Percentiles rank a stretch among this genome's conserved stretches.
Evolutionary conservation across 768 basidiomycete species (phyloP).

Genomic region (Chalciporus piperatus): DNA sequence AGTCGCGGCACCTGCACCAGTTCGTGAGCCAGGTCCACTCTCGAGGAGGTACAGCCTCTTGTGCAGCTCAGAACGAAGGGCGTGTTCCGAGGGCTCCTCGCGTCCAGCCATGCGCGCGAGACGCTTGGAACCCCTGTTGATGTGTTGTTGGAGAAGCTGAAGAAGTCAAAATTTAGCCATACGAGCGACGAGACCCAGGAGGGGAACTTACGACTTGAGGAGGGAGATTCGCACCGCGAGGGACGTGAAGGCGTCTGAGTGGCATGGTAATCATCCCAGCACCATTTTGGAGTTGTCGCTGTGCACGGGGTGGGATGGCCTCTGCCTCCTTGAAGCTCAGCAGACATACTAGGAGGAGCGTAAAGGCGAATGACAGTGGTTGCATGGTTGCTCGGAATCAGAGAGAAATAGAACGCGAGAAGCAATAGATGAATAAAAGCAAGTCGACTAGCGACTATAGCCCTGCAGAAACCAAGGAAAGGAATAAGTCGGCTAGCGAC

Average conservation of each 20-base stretch:
- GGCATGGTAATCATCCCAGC: slow-evolving; percentile 41
- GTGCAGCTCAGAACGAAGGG: slow-evolving; percentile 44
- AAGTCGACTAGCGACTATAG: slow-evolving; percentile 15
- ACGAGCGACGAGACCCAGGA: neutral
- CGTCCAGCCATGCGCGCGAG: slow-evolving; percentile 69
- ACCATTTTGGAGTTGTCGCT: slow-evolving; percentile 12
- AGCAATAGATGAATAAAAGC: neutral
- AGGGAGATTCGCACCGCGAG: slow-evolving; percentile 33
- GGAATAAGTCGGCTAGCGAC: slow-evolving; percentile 18
- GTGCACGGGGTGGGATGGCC: slow-evolving; percentile 18
- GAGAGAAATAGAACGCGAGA: neutral
- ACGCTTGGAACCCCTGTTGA: slow-evolving; percentile 63
- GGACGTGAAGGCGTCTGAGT: slow-evolving; percentile 35
- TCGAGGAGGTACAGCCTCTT: slow-evolving; percentile 41
- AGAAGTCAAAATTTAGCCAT: neutral
- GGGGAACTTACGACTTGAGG: slow-evolving; percentile 41
- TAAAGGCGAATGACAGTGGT: slow-evolving; percentile 44
- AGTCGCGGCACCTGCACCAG: neutral
- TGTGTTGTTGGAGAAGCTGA: slow-evolving; percentile 66
- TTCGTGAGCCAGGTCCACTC: slow-evolving; percentile 18
- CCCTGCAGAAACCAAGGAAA: neutral
- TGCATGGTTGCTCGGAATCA: slow-evolving; percentile 43
- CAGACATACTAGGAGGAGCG: slow-evolving; percentile 52
- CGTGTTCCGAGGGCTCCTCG: slow-evolving; percentile 44
- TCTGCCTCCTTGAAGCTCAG: slow-evolving; percentile 39